A percentile compares a stretch with the other conserved stretches of the same genome.
Conservation (phyloP, 208 protist genomes). For the Lotmaria passim region DNA sequence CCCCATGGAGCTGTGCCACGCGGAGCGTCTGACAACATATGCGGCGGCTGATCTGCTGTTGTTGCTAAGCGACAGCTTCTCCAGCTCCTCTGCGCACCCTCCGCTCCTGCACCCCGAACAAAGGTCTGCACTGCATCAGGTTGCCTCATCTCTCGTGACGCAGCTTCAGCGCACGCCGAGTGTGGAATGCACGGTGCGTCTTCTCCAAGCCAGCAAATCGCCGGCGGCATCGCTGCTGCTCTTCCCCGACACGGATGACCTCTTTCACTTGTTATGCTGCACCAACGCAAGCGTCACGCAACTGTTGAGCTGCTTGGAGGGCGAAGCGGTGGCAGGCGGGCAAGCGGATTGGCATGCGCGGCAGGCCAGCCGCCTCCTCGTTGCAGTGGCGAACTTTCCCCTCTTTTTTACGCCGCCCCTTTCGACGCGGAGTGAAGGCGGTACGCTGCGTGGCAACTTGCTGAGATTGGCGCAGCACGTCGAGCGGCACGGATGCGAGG, state of each 20-base stretch:
- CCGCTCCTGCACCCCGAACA: not conserved
- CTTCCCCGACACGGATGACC: conserved; percentile 11
- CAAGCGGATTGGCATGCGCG: not conserved
- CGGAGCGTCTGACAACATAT: not conserved
- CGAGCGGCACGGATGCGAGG: not conserved
- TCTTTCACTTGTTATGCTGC: conserved; percentile 10
- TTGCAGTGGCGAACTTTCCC: conserved; percentile 13
- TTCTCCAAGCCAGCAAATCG: conserved; percentile 5
- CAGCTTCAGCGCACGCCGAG: not conserved
- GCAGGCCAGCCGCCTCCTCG: conserved; percentile 13
- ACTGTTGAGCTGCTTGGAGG: not conserved
- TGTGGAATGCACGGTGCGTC: conserved; percentile 10
- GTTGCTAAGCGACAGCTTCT: conserved; percentile 10
- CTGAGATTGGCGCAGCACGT: conserved; percentile 10
- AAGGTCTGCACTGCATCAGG: not conserved
- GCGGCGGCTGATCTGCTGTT: conserved; percentile 21
- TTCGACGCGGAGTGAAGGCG: not conserved
- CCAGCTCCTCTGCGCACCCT: not conserved
- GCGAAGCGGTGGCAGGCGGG: not conserved
- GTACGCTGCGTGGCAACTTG: not conserved
- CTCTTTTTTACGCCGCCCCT: conserved; percentile 8
- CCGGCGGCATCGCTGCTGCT: not conserved
- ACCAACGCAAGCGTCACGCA: not conserved
- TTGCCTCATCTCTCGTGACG: conserved; percentile 7
- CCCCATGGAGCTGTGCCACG: not conserved